phyloP scores from a whole-genome alignment of 2,329 filamentous ascomycete genomes.

The Lachnellula subtilissima region DNA sequence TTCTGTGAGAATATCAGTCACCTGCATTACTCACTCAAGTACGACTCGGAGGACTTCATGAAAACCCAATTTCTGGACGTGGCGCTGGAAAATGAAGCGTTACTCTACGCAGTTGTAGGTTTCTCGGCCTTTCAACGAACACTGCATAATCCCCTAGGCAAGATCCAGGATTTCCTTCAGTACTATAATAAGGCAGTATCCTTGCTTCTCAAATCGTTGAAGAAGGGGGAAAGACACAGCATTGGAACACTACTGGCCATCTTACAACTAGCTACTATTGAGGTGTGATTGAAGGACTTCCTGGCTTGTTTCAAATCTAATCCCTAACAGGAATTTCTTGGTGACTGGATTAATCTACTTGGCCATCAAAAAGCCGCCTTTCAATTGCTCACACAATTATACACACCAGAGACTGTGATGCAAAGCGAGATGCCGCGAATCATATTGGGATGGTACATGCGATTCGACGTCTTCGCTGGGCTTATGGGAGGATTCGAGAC shows the following conservation, averaged over 20 bases:
- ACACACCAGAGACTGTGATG: slow-evolving; percentile 70
- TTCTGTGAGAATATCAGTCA: slow-evolving; percentile 72
- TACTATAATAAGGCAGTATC: slow-evolving; percentile 89
- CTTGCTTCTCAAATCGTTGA: slow-evolving; percentile 66
- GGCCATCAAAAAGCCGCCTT: slow-evolving; percentile 88
- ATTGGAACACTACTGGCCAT: slow-evolving; percentile 79
- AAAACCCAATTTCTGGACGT: slow-evolving; percentile 64
- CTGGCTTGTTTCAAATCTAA: slow-evolving; percentile 6
- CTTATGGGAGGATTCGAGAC: slow-evolving; percentile 77
- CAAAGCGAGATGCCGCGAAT: slow-evolving; percentile 66
- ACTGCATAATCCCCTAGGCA: slow-evolving; percentile 63
- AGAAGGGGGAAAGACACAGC: slow-evolving; percentile 64
- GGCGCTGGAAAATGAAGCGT: slow-evolving; percentile 71
- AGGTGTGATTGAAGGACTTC: slow-evolving; percentile 52
- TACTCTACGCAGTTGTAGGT: slow-evolving; percentile 81
- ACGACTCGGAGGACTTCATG: slow-evolving; percentile 69
- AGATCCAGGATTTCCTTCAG: slow-evolving; percentile 74
- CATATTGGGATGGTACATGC: slow-evolving; percentile 81
- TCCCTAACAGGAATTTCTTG: slow-evolving; percentile 71
- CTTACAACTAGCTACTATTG: slow-evolving; percentile 85
- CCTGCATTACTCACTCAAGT: slow-evolving; percentile 76
- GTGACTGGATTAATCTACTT: slow-evolving; percentile 91
- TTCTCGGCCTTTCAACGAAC: slow-evolving; percentile 87
- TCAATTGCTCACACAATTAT: slow-evolving; percentile 72
- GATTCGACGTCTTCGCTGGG: slow-evolving; percentile 81